Base-by-base conservation (phyloP, 2,329 filamentous ascomycete genomes). In the Pestalotiopsis sp. region DNA sequence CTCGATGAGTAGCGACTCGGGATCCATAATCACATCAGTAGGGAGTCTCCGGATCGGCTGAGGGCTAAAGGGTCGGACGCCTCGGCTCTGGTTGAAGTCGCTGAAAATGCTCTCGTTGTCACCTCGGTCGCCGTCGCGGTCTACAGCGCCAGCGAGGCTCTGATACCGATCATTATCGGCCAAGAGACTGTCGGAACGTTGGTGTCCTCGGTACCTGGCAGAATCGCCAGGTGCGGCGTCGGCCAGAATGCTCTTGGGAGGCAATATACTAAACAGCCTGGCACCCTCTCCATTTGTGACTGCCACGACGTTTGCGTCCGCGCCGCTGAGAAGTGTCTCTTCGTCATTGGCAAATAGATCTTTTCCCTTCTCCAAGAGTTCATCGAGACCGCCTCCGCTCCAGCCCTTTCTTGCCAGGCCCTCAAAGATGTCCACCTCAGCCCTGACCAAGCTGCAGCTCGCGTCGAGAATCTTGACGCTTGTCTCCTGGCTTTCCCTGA, bases 391-490 rank as follows among this genome's bases (percentile, higher is more conserved):
- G 38, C 90, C 90, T 49, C 90, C 90, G 23, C 82, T 86, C 90
- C 90, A 92, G 7, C 90, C 90, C 74, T 92, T 92, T 69, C 89
- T 81, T 23, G 90, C 90, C 27, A 92, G 79, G 27, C 86, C 83
- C 80, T 92, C 90, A 68, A 91, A 91, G 36, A 92, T 92, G 78
- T 92, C 90, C 23, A 92, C 87, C 79, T 92, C 90, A 67, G 90
- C 90, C 20, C 90, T 83, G 13, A 91, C 90, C 12, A 92, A 83
- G 70, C 87, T 89, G 74, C 89, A 91, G 74, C 87, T 87, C 20
- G 89, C 88, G 68, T 92, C 90, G 20, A 91, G 84, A 72, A 92
- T 90, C 71, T 84, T 83, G 31, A 79, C 82, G 73, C 88, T 90
- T 71, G 89, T 89, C 72, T 91, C 89, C 77, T 92, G 90, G 74